Evolutionary conservation across 2,329 filamentous ascomycete genomes (phyloP).

Genomic region (Verticillium dahliae): DNA sequence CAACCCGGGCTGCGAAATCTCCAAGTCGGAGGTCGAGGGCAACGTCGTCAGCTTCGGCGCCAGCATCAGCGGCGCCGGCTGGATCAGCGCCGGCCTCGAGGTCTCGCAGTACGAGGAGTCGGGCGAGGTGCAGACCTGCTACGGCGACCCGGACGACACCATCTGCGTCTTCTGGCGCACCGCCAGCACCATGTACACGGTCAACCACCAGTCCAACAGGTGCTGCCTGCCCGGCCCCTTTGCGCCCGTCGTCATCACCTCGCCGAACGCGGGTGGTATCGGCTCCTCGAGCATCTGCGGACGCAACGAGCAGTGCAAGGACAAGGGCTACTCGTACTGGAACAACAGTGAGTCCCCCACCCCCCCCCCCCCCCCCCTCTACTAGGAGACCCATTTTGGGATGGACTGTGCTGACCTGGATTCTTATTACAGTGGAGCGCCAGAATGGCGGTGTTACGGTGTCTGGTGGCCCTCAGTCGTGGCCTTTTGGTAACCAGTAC

Average conservation of each 20-base stretch:
- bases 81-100: not conserved
- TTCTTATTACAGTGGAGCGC: not conserved
- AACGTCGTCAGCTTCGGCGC: not conserved
- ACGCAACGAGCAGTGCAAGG: not conserved
- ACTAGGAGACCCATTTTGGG: not conserved
- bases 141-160: not conserved
- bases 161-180: not conserved
- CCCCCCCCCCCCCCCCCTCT: too few species aligned
- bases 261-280: not conserved
- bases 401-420: not conserved
- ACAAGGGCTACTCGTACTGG: not conserved
- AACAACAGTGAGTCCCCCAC: not conserved
- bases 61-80: not conserved
- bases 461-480: not conserved
- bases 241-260: not conserved
- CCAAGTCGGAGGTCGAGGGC: not conserved
- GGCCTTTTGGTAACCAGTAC: not conserved
- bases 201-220: not conserved
- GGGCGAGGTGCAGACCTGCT: not conserved
- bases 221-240: not conserved
- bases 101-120: not conserved
- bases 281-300: not conserved
- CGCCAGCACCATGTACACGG: not conserved
- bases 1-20: not conserved
- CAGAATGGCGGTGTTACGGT: not conserved